Conservation (phyloP, 2,329 filamentous ascomycete genomes). For the Calonectria hongkongensis region DNA sequence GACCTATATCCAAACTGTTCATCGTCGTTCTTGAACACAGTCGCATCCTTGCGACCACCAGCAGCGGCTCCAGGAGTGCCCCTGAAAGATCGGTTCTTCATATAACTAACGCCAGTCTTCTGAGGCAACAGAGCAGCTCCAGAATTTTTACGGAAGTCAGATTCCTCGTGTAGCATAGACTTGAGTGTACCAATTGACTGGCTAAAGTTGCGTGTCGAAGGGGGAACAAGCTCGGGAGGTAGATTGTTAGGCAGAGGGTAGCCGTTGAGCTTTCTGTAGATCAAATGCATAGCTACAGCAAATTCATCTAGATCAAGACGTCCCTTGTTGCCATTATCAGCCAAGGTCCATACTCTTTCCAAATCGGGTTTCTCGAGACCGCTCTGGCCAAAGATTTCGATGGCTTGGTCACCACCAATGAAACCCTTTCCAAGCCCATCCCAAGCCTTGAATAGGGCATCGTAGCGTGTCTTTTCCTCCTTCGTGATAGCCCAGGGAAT, state of each 20-base stretch:
- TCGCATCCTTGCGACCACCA: constrained; percentile 89
- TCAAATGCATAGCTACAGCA: constrained; percentile 98
- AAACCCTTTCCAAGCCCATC: constrained; percentile 95
- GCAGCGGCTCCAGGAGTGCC: constrained; percentile 74
- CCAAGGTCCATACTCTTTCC: constrained; percentile 94
- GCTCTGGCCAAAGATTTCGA: constrained; percentile 98
- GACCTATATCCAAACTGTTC: constrained; percentile 94
- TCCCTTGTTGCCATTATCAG: constrained; percentile 95
- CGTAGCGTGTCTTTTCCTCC: constrained; percentile 97
- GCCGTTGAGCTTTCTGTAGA: constrained; percentile 96
- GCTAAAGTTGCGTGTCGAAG: constrained; percentile 93
- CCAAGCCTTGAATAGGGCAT: constrained; percentile 96
- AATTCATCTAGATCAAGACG: constrained; percentile 97
- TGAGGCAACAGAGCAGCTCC: constrained; percentile 94
- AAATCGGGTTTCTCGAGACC: constrained; percentile 93
- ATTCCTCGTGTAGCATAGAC: constrained; percentile 90
- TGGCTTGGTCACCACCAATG: constrained; percentile 92
- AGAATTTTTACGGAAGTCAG: constrained; percentile 90
- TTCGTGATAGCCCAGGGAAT: constrained; percentile 99
- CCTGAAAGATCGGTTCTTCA: constrained; percentile 96
- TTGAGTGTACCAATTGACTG: constrained; percentile 96
- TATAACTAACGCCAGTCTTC: constrained; percentile 97
- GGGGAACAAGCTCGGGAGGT: constrained; percentile 93
- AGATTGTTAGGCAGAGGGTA: constrained; percentile 92
- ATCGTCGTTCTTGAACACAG: constrained; percentile 97